Percentiles rank a stretch among this genome's conserved stretches.
Conservation (phyloP, 805 yeast genomes). For the Wickerhamiella kurtzmanii region DNA sequence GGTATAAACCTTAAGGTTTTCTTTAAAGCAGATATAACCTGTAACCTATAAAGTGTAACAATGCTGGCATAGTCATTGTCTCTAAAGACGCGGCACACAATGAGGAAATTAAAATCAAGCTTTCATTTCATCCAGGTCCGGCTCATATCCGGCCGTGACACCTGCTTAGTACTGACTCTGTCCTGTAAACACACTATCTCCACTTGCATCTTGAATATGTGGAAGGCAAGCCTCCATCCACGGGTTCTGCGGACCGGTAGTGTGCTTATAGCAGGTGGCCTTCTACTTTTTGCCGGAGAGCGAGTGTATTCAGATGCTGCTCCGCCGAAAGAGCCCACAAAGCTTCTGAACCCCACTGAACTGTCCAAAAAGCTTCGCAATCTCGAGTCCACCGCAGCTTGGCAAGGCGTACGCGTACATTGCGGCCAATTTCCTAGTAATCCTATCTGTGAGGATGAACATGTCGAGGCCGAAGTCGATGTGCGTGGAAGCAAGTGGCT, state of each 20-base stretch:
- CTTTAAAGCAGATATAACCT: too few species aligned
- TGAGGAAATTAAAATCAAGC: too few species aligned
- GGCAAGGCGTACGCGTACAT: background rate
- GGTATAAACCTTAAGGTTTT: too few species aligned
- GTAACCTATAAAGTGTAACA: too few species aligned
- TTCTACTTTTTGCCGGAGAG: background rate
- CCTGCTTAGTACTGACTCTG: too few species aligned
- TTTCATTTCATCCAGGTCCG: too few species aligned
- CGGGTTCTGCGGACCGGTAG: background rate
- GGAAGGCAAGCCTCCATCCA: background rate
- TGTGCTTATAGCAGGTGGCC: background rate
- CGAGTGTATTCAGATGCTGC: background rate
- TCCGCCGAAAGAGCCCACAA: background rate
- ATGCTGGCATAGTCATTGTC: too few species aligned
- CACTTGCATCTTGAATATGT: background rate
- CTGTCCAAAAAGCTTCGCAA: background rate
- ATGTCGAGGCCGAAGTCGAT: constrained; percentile 15
- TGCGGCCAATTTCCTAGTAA: background rate
- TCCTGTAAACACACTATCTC: background rate
- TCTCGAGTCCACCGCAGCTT: background rate
- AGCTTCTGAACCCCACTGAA: background rate
- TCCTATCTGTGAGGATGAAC: background rate
- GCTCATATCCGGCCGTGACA: too few species aligned
- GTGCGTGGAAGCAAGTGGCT: constrained; percentile 52
- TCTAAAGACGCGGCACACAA: too few species aligned